Evolutionary conservation across 1,284 basidiomycete species (phyloP).

Genomic region (Ganoderma sinense): DNA sequence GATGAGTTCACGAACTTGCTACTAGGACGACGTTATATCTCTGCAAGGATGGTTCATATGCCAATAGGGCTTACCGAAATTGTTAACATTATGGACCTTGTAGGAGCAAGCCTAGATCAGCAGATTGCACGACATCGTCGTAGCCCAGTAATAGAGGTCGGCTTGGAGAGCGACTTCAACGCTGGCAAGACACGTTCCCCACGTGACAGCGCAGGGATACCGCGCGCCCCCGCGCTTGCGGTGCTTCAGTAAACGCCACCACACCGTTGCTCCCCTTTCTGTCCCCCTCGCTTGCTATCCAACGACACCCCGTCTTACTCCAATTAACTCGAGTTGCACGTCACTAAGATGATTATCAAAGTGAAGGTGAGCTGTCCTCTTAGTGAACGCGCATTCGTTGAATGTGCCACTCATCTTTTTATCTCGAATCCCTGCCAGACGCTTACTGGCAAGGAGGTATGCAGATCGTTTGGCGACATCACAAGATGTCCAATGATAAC

Average conservation of each 20-base stretch:
- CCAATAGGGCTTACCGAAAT: too few species aligned
- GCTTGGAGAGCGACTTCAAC: background rate
- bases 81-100: too few species aligned
- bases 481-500: background rate
- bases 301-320: background rate
- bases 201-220: background rate
- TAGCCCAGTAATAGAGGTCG: too few species aligned
- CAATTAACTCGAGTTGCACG: background rate
- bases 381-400: background rate
- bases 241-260: background rate
- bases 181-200: background rate
- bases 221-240: background rate
- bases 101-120: too few species aligned
- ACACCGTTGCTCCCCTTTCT: background rate
- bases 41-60: too few species aligned
- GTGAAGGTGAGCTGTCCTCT: constrained; percentile 65
- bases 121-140: too few species aligned
- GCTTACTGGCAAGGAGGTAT: constrained; percentile 91
- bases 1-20: too few species aligned
- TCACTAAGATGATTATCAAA: constrained; percentile 76
- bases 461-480: constrained; percentile 29
- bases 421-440: constrained; percentile 59
- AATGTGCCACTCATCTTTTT: constrained; percentile 17
- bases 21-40: too few species aligned
- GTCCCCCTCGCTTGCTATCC: background rate